Conservation (phyloP, 2,329 filamentous ascomycete genomes). For the Penicillium sp. region DNA sequence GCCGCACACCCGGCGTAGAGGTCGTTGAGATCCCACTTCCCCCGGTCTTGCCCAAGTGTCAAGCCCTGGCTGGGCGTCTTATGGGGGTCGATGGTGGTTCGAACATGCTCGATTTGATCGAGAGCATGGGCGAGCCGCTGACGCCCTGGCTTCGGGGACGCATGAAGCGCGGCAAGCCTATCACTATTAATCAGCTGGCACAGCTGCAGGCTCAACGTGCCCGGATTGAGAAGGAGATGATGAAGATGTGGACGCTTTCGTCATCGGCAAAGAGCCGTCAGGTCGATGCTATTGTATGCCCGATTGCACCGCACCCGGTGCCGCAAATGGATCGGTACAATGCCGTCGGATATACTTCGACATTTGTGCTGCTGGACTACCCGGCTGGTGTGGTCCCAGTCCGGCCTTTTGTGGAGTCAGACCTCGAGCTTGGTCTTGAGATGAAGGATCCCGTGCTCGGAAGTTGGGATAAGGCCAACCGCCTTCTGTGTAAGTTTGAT, state of each 20-base stretch:
- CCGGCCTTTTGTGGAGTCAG: conserved; percentile 49
- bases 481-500: conserved; percentile 55
- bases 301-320: conserved; percentile 64
- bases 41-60: conserved; percentile 54
- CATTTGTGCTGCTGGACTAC: conserved; percentile 64
- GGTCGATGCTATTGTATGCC: conserved; percentile 64
- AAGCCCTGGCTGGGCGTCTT: conserved; percentile 59
- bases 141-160: conserved; percentile 61
- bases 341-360: conserved; percentile 62
- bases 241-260: conserved; percentile 56
- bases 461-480: conserved; percentile 63
- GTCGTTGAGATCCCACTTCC: conserved; percentile 61
- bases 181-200: conserved; percentile 51
- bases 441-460: conserved; percentile 46
- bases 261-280: conserved; percentile 16
- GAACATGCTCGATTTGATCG: conserved; percentile 59
- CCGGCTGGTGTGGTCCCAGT: conserved; percentile 61
- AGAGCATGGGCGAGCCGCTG: conserved; percentile 57
- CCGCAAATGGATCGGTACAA: conserved; percentile 65
- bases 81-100: conserved; percentile 61
- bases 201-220: conserved; percentile 56
- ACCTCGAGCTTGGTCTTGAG: conserved; percentile 53
- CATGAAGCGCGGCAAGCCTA: conserved; percentile 51
- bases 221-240: conserved; percentile 57
- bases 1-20: conserved; percentile 48